Evolutionary conservation across 768 basidiomycete genomes (phyloP).

Genomic region (Xerocomus brunneocitrinus): DNA sequence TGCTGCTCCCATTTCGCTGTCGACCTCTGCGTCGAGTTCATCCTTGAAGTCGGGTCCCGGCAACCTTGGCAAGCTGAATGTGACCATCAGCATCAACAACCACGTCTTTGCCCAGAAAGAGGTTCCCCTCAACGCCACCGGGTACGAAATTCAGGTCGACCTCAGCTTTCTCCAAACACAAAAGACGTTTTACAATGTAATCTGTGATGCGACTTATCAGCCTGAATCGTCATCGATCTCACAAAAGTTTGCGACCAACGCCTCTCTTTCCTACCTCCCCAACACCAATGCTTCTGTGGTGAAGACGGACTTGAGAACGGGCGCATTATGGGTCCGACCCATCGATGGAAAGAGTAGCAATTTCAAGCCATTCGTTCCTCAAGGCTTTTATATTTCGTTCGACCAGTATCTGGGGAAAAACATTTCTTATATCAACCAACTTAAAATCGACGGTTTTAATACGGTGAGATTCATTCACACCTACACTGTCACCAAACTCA

Average conservation of each 20-base stretch:
- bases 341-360: conserved; percentile 15
- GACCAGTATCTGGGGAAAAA: conserved; percentile 51
- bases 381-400: conserved; percentile 71
- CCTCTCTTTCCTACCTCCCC: conserved; percentile 41
- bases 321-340: conserved; percentile 39
- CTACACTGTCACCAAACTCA: too few relatives aligned
- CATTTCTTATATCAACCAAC: conserved; percentile 46
- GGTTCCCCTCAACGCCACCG: conserved; percentile 37
- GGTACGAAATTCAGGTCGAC: conserved; percentile 33
- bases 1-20: conserved; percentile 29
- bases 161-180: conserved; percentile 29
- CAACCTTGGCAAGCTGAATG: conserved; percentile 13
- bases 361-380: conserved; percentile 49
- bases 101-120: conserved; percentile 19
- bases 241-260: conserved; percentile 30
- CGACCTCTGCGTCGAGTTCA: not conserved
- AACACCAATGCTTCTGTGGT: conserved; percentile 36
- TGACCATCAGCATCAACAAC: conserved; percentile 31
- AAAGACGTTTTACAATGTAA: conserved; percentile 28
- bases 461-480: conserved; percentile 11
- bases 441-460: conserved; percentile 52
- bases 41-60: not conserved
- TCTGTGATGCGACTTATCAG: conserved; percentile 33
- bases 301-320: conserved; percentile 46
- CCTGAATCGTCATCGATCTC: not conserved